Conservation (phyloP, 2,329 filamentous ascomycete species). For the Neoscytalidium dimidiatum region DNA sequence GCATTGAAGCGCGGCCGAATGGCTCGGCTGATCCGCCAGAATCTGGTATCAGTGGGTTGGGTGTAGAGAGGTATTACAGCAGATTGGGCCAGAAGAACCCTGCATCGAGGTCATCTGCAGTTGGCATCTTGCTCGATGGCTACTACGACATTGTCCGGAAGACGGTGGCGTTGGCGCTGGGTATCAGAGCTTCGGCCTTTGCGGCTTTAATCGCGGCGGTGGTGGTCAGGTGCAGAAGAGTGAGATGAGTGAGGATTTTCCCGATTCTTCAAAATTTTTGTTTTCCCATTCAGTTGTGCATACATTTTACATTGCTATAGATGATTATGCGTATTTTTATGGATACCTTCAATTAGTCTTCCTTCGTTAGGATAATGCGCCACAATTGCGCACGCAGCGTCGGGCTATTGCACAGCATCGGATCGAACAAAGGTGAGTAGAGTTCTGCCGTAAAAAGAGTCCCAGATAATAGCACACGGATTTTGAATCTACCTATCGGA, state of each 20-base stretch:
- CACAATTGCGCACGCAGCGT: no score
- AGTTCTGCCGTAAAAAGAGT: no score
- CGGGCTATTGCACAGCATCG: no score
- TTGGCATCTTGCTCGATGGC: constrained; percentile 53
- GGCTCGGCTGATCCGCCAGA: constrained; percentile 32
- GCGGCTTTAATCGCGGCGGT: neutral
- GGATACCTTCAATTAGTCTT: neutral
- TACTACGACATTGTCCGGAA: constrained; percentile 54
- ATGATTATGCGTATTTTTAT: neutral
- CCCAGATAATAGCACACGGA: no score
- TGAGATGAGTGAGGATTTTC: neutral
- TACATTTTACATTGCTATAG: neutral
- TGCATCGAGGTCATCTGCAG: constrained; percentile 41
- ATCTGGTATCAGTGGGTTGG: constrained; percentile 48
- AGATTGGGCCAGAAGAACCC: constrained; percentile 35
- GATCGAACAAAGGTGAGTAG: no score
- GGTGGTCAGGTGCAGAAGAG: neutral
- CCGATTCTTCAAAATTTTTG: no score
- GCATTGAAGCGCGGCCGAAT: constrained; percentile 28
- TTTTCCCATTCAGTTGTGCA: neutral
- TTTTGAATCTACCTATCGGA: no score
- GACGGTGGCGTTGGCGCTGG: constrained; percentile 47
- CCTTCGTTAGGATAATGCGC: no score
- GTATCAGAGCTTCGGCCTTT: constrained; percentile 33
- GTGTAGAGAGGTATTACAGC: constrained; percentile 44